These are phyloP conservation scores for Colletotrichum sp. DNA, from an alignment of 2,329 filamentous ascomycete genomes.

Conservation along the genomic window DNA sequence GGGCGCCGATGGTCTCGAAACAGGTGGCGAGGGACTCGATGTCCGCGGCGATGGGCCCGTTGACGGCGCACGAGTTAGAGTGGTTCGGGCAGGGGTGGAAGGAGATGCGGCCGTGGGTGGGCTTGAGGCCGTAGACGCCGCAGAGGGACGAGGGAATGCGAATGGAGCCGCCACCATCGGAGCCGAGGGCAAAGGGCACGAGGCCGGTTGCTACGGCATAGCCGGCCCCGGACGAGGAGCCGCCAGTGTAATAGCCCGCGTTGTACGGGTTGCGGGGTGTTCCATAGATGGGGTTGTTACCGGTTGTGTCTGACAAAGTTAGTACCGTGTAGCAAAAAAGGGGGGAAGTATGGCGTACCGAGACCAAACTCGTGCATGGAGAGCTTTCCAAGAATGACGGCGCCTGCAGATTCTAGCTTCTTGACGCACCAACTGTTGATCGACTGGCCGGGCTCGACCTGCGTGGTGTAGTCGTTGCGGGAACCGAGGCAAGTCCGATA, in stretches of 20 bases:
- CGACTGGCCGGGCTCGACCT: conserved; percentile 37
- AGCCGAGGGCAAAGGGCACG: conserved; percentile 74
- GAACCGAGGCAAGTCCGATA: conserved; percentile 72
- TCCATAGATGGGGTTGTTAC: conserved; percentile 75
- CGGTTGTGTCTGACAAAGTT: conserved; percentile 63
- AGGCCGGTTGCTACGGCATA: conserved; percentile 75
- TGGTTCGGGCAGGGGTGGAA: conserved; percentile 62
- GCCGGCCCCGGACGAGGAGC: conserved; percentile 75
- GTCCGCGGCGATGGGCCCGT: conserved; percentile 71
- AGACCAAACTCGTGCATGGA: conserved; percentile 81
- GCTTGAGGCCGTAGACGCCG: conserved; percentile 76
- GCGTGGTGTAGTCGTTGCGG: conserved; percentile 61
- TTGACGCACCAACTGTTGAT: conserved; percentile 73
- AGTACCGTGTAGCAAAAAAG: neutral
- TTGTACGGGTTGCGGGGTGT: conserved; percentile 82
- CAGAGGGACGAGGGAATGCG: conserved; percentile 76
- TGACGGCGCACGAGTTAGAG: conserved; percentile 66
- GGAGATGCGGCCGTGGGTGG: conserved; percentile 72
- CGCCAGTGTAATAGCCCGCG: conserved; percentile 74
- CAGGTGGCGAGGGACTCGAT: conserved; percentile 70
- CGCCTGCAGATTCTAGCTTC: conserved; percentile 67
- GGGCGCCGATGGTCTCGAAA: conserved; percentile 68
- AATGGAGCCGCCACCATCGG: conserved; percentile 77
- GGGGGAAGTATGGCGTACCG: conserved; percentile 46
- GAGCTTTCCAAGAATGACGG: conserved; percentile 48